Conservation (phyloP, 306 rosid species). For the Prosopis cineraria region DNA sequence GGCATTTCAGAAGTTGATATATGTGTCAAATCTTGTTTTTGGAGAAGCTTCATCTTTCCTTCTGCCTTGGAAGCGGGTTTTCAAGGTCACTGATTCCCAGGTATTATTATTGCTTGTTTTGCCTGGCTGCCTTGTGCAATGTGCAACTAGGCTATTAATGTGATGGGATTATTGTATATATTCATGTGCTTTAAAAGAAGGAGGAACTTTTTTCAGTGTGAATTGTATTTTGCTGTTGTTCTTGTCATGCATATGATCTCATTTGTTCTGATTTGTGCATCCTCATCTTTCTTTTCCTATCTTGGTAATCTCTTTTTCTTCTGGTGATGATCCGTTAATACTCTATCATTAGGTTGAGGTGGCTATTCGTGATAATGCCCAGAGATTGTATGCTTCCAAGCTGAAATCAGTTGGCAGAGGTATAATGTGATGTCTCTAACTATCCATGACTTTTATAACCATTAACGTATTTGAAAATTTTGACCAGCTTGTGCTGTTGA, state of each 20-base stretch:
- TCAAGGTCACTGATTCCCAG: constrained; percentile 92
- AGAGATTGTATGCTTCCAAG: constrained; percentile 76
- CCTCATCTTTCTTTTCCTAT: constrained; percentile 13
- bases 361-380: constrained; percentile 95
- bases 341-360: constrained; percentile 71
- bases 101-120: constrained; percentile 43
- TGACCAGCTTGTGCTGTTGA: constrained; percentile 3
- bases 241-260: constrained; percentile 21
- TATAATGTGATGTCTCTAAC: constrained; percentile 45
- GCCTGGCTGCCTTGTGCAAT: not conserved
- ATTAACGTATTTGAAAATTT: not conserved
- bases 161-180: constrained; percentile 1
- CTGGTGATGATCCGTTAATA: constrained; percentile 27
- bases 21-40: constrained; percentile 90
- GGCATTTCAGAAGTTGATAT: constrained; percentile 98
- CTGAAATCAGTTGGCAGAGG: constrained; percentile 85
- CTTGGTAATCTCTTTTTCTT: constrained; percentile 12
- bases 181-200: not conserved
- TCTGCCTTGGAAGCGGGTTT: constrained; percentile 97
- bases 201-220: not conserved
- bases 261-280: constrained; percentile 19
- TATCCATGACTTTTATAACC: constrained; percentile 13
- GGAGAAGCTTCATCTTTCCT: constrained; percentile 98
- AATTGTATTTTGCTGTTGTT: constrained; percentile 22
- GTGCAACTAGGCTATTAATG: not conserved